Percentiles rank a stretch among this genome's conserved stretches.
Evolutionary conservation across 164 flowering plant species (phyloP).

Genomic region (Saururus chinensis): DNA sequence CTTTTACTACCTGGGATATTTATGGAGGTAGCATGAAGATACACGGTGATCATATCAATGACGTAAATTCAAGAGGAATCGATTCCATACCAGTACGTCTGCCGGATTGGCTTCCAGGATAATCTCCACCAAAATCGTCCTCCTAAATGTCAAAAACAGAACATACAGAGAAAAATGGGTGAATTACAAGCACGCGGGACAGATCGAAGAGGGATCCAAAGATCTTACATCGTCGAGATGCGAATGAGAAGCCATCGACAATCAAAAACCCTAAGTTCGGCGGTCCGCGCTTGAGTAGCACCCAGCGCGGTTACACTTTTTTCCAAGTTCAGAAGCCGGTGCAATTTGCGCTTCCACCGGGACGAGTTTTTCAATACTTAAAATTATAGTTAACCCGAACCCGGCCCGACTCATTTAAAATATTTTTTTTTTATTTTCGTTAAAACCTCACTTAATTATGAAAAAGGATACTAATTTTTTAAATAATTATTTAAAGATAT

Average conservation of each 20-base stretch:
- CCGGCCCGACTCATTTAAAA: too few species aligned
- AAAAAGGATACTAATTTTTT: too few species aligned
- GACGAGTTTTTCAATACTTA: too few species aligned
- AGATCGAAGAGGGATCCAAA: not conserved
- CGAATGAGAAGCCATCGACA: slow-evolving; percentile 41
- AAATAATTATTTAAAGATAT: too few species aligned
- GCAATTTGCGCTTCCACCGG: too few species aligned
- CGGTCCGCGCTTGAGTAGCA: too few species aligned
- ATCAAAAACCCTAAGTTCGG: slow-evolving; percentile 7
- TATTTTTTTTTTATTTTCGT: too few species aligned
- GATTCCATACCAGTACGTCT: slow-evolving; percentile 36
- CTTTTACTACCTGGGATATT: slow-evolving; percentile 61
- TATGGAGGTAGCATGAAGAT: not conserved
- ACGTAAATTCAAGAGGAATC: not conserved
- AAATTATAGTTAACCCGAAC: too few species aligned
- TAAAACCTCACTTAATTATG: too few species aligned
- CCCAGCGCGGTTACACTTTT: too few species aligned
- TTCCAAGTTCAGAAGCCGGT: too few species aligned
- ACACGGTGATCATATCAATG: not conserved
- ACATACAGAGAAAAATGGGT: slow-evolving; percentile 54
- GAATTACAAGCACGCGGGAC: not conserved
- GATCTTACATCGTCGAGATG: slow-evolving; percentile 55
- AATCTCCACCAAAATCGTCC: slow-evolving; percentile 84
- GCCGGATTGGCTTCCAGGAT: slow-evolving; percentile 26
- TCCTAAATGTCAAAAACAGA: slow-evolving; percentile 27